Evolutionary conservation across 805 yeast genomes (phyloP).

Genomic region (Saccharomyces jurei): DNA sequence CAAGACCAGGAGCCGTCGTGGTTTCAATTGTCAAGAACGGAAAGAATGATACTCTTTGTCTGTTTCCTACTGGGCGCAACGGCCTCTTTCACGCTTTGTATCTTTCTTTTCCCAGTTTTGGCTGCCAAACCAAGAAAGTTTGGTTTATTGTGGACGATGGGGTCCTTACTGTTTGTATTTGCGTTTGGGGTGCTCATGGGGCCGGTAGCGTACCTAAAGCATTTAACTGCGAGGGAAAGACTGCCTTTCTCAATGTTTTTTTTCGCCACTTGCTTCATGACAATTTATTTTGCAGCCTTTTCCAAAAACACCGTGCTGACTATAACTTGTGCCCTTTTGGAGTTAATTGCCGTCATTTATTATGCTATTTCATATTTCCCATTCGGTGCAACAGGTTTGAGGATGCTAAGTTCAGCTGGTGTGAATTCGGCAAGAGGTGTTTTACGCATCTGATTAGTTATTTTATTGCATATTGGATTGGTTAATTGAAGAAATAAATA

Average conservation of each 20-base stretch:
- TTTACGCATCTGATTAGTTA: conserved; percentile 20
- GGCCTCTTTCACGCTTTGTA: conserved; percentile 75
- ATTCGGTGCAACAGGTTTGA: conserved; percentile 75
- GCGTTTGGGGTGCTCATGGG: conserved; percentile 93
- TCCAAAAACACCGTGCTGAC: conserved; percentile 66
- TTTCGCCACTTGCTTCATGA: conserved; percentile 68
- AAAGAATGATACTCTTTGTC: conserved; percentile 68
- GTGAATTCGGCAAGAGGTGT: conserved; percentile 44
- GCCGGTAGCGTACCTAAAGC: conserved; percentile 69
- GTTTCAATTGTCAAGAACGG: conserved; percentile 70
- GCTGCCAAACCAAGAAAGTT: conserved; percentile 87
- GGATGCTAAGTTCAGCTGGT: conserved; percentile 50
- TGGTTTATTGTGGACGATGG: conserved; percentile 85
- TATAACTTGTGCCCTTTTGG: conserved; percentile 63
- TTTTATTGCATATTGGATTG: not conserved
- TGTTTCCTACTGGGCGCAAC: conserved; percentile 68
- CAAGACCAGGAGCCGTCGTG: conserved; percentile 61
- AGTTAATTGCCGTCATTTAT: conserved; percentile 79
- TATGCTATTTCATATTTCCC: conserved; percentile 93
- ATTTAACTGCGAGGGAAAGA: conserved; percentile 66
- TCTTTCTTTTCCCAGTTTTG: conserved; percentile 79
- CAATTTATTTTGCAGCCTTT: conserved; percentile 70
- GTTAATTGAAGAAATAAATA: not conserved
- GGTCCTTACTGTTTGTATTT: conserved; percentile 74
- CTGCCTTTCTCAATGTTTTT: conserved; percentile 74